Percentiles rank a stretch among this genome's conserved stretches.
phyloP scores from a whole-genome alignment of 139 green algal genomes.

The Picochlorum sp. region DNA sequence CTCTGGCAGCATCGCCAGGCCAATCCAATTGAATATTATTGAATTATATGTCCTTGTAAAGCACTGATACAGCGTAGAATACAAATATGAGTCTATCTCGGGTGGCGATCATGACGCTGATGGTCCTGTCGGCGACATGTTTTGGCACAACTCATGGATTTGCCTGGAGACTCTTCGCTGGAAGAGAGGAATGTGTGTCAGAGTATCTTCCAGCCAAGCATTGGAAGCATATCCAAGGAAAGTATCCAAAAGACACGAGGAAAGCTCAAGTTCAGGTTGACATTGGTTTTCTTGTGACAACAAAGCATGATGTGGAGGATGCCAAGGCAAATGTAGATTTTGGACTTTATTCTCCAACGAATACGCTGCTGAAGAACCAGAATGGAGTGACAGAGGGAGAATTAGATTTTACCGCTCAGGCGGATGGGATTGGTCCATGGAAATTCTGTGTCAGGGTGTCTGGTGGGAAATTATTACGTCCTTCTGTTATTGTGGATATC shows the following conservation, averaged over 20 bases:
- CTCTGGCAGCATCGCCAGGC: no score
- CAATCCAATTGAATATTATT: no score
- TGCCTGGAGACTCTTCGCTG: slow-evolving; percentile 29
- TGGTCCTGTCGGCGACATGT: background rate
- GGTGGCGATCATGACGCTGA: background rate
- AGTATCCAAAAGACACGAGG: slow-evolving; percentile 10
- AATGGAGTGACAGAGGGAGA: slow-evolving; percentile 22
- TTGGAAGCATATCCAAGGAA: slow-evolving; percentile 22
- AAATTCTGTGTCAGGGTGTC: slow-evolving; percentile 28
- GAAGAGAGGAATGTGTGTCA: slow-evolving; percentile 30
- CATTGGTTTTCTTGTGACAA: slow-evolving; percentile 28
- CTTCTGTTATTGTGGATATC: slow-evolving; percentile 32
- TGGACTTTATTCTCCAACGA: slow-evolving; percentile 17
- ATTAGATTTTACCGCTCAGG: slow-evolving; percentile 2
- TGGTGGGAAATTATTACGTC: slow-evolving; percentile 25
- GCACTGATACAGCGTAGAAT: no score
- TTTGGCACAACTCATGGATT: background rate
- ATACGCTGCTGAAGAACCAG: slow-evolving; percentile 19
- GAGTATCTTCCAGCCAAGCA: slow-evolving; percentile 25
- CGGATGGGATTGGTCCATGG: slow-evolving; percentile 22
- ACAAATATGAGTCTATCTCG: no score
- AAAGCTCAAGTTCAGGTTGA: slow-evolving; percentile 16
- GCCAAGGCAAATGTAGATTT: slow-evolving; percentile 26
- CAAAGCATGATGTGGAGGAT: slow-evolving; percentile 29
- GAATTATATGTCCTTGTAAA: no score